phyloP scores from a whole-genome alignment of 2,329 filamentous ascomycete species.

The Colletotrichum noveboracense region DNA sequence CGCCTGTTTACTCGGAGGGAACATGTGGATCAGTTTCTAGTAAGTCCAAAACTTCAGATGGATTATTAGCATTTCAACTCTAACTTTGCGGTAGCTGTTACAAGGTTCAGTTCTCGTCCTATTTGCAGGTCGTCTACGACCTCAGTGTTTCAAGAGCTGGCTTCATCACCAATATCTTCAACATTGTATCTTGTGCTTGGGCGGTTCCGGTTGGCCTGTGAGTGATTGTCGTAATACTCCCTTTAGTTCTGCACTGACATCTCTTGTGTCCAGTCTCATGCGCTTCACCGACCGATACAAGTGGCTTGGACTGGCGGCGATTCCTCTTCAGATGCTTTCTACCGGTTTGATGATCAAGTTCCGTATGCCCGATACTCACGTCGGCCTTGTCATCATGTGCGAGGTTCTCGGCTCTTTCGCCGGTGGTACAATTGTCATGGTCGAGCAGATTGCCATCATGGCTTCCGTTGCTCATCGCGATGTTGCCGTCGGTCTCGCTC shows the following conservation, averaged over 20 bases:
- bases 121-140: constrained; percentile 41
- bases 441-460: constrained; percentile 45
- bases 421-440: constrained; percentile 41
- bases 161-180: constrained; percentile 37
- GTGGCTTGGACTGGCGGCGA: constrained; percentile 31
- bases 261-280: constrained; percentile 27
- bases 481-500: constrained; percentile 36
- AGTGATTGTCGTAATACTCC: not conserved
- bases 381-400: constrained; percentile 43
- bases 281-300: constrained; percentile 35
- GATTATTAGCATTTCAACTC: not conserved
- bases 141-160: constrained; percentile 29
- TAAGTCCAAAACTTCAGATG: not conserved
- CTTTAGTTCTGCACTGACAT: not conserved
- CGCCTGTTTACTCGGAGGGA: constrained; percentile 26
- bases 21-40: constrained; percentile 33
- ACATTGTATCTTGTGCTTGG: constrained; percentile 42
- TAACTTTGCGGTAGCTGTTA: constrained; percentile 23
- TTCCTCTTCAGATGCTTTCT: constrained; percentile 35
- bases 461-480: constrained; percentile 35
- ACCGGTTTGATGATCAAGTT: constrained; percentile 39
- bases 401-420: constrained; percentile 47
- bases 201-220: constrained; percentile 40
- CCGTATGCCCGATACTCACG: constrained; percentile 30
- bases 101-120: constrained; percentile 47